Base-by-base conservation (phyloP, 805 yeast species). In the Ogataea populi-albae region DNA sequence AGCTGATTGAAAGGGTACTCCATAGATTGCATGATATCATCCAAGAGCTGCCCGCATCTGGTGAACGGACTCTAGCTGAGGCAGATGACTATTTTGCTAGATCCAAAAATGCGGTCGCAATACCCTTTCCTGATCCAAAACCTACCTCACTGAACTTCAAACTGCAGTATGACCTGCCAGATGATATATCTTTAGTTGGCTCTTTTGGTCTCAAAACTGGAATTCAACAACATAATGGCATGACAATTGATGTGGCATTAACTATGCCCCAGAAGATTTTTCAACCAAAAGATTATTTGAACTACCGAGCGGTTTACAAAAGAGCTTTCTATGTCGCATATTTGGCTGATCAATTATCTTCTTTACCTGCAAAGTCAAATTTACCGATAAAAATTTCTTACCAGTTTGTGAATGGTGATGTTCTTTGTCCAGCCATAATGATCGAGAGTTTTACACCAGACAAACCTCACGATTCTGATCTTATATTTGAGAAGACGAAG, bases 121-220 rank as follows among this genome's bases (percentile, higher is more conserved):
- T 87, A 12, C 97, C 98, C 22, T 91, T 83, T 61, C 86, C 93
- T 9, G 95, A 89, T 55, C 96, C 96, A 12, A 83, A 81, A 55
- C 96, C 96, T 22, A 61, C 73, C 6, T 43, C 59, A 14, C 69
- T 81, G 30, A 81, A 85, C 50, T 86, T 85, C 61, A 76, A 75
- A 44, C 81, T 91, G 47, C 71, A 77, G 16, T 89, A 76, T 57
- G 59, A 63, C 30, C 67, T 78, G 11, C 98, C 98, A 0, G 73
- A 73, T 37, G 79, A 77, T 46, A 77, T 91, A 10, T 77, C 88
- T 6, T 70, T 93, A 25, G 82, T 86, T 6, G 98, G 98, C 1
- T 79, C 95, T 5, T 91, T 86, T 65, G 93, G 96, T 3, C 67
- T 91, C 46, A 86, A 86, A 50, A 79, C 95, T 1, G 87, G 84